Conservation (phyloP, 495 filamentous ascomycete genomes). For the Tetracladium setigerum region DNA sequence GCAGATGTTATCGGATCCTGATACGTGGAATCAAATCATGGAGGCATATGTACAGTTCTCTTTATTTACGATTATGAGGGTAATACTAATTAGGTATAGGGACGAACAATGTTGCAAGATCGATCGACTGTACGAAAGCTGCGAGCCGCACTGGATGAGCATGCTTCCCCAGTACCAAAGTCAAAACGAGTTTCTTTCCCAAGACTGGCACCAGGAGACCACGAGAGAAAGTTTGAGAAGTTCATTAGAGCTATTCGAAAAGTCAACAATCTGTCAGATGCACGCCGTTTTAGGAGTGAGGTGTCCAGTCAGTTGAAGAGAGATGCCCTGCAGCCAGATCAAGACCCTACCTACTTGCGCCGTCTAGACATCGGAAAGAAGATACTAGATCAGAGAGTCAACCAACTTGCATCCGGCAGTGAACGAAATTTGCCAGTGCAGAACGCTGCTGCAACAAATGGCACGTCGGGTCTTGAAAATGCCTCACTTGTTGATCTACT, state of each 20-base stretch:
- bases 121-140: constrained; percentile 92
- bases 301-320: constrained; percentile 87
- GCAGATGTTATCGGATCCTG: constrained; percentile 73
- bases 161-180: constrained; percentile 78
- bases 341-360: constrained; percentile 78
- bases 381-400: constrained; percentile 83
- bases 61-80: background rate
- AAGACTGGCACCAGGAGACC: constrained; percentile 49
- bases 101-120: constrained; percentile 83
- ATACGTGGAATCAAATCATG: constrained; percentile 95
- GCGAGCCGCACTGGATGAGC: constrained; percentile 87
- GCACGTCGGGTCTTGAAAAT: constrained; percentile 52
- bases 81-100: constrained; percentile 31
- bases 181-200: constrained; percentile 58
- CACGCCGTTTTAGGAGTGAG: constrained; percentile 82
- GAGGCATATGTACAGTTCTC: constrained; percentile 57
- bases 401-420: constrained; percentile 61
- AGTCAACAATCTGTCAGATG: constrained; percentile 89
- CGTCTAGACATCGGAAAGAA: constrained; percentile 87
- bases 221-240: constrained; percentile 86
- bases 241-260: constrained; percentile 87
- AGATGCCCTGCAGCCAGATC: constrained; percentile 67
- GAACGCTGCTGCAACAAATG: constrained; percentile 10
- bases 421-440: constrained; percentile 1
- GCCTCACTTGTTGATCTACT: constrained; percentile 74